Base-by-base conservation (phyloP, 2,329 filamentous ascomycete genomes). In the Diplodia mutila region DNA sequence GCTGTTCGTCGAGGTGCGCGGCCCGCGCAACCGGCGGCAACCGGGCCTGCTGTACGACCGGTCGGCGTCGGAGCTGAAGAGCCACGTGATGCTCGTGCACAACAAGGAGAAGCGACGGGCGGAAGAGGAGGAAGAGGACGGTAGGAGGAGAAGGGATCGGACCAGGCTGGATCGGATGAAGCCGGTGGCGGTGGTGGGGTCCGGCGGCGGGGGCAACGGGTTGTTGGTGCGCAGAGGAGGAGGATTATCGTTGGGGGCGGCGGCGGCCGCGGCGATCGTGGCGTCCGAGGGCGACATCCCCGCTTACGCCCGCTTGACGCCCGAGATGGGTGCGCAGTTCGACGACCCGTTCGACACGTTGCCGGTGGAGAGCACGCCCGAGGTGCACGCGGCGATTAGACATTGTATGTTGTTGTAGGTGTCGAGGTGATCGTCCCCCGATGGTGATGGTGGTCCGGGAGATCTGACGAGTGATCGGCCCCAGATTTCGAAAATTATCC, bases 401-500 rank as follows among this genome's bases (percentile, higher is more conserved):
- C 27, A 29, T 25, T 59, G 55, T 59, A 29, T 2, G 55, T 59
- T 11, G 1, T 5, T 9, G 23, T 16, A 4, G 46, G 18, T 21
- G n/a, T n/a, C n/a, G n/a, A n/a, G n/a, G n/a, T n/a, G n/a, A n/a
- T n/a, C n/a, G n/a, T n/a, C n/a, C n/a, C n/a, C n/a, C n/a, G n/a
- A n/a, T n/a, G n/a, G n/a, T n/a, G n/a, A n/a, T n/a, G n/a, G n/a
- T n/a, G n/a, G n/a, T 6, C 27, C 29, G 29, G 29, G 29, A 9
- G 8, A 1, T 42, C 54, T 55, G 32, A 55, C 27, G 4, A 42
- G 18, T 23, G n/a, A n/a, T n/a, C n/a, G n/a, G n/a, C n/a, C 23
- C n/a, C 21, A 59, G 55, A 59, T 46, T 59, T 59, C 37, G 55
- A 59, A 29, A 12, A 59, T 34, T 59, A 59, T 18, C 55, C 55